A percentile compares a stretch with the other conserved stretches of the same genome.
phyloP scores from a whole-genome alignment of 495 filamentous ascomycete genomes.

The Penicillium daleae region DNA sequence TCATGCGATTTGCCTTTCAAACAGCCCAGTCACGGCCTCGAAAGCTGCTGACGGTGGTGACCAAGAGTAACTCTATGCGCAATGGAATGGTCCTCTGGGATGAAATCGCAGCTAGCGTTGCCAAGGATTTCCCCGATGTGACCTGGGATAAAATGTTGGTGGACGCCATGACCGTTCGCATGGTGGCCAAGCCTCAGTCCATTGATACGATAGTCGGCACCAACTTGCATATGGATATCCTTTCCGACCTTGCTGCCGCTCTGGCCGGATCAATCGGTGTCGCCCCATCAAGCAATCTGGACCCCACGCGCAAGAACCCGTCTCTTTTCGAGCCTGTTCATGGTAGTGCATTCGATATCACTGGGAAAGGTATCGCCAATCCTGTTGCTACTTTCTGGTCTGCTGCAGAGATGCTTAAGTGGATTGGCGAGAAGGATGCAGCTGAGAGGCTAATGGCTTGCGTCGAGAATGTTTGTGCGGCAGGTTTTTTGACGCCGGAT shows the following conservation, averaged over 20 bases:
- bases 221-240: slow-evolving; percentile 55
- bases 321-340: slow-evolving; percentile 67
- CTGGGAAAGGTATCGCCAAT: slow-evolving; percentile 66
- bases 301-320: slow-evolving; percentile 58
- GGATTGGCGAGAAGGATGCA: slow-evolving; percentile 59
- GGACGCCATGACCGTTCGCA: slow-evolving; percentile 56
- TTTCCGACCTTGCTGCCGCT: slow-evolving; percentile 55
- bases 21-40: slow-evolving; percentile 39
- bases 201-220: slow-evolving; percentile 56
- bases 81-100: slow-evolving; percentile 58
- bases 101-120: slow-evolving; percentile 42
- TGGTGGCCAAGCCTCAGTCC: slow-evolving; percentile 51
- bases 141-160: slow-evolving; percentile 55
- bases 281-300: slow-evolving; percentile 59
- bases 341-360: slow-evolving; percentile 66
- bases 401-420: slow-evolving; percentile 64
- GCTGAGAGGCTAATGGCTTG: slow-evolving; percentile 54
- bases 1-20: slow-evolving; percentile 56
- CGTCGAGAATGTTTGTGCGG: slow-evolving; percentile 59
- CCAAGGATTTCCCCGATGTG: slow-evolving; percentile 51
- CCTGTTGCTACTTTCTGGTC: slow-evolving; percentile 69
- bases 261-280: slow-evolving; percentile 54
- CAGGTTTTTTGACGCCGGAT: slow-evolving; percentile 56
- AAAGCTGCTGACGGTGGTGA: slow-evolving; percentile 53
- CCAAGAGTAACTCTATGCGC: slow-evolving; percentile 55